Conservation (phyloP, 208 protist species). For the Kentomonas sorsogonicus region DNA sequence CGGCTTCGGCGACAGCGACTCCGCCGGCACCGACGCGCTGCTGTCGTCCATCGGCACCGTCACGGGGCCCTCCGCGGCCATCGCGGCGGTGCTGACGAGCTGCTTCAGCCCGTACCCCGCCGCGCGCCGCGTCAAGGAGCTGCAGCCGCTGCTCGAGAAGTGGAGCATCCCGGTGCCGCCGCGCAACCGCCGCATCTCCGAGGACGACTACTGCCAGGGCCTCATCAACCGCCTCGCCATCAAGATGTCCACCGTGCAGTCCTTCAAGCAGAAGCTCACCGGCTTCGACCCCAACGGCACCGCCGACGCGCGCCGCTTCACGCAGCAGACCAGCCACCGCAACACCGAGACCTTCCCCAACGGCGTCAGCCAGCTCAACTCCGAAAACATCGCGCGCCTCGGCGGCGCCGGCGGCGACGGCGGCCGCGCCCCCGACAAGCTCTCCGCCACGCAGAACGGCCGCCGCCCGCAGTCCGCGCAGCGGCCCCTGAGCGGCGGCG, state of each 20-base stretch:
- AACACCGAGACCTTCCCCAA: too few relatives aligned
- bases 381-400: too few relatives aligned
- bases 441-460: too few relatives aligned
- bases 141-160: constrained; percentile 35
- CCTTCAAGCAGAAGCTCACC: constrained; percentile 5
- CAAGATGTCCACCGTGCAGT: constrained; percentile 14
- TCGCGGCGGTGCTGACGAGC: constrained; percentile 23
- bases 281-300: too few relatives aligned
- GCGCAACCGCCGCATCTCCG: constrained; percentile 7
- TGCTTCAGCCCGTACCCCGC: constrained; percentile 38
- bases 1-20: constrained; percentile 7
- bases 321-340: too few relatives aligned
- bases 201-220: constrained; percentile 28
- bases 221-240: constrained; percentile 24
- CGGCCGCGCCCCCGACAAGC: too few relatives aligned
- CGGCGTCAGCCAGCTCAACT: too few relatives aligned
- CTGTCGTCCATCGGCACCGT: constrained; percentile 18
- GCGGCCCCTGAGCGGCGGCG: too few relatives aligned
- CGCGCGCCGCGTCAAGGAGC: constrained; percentile 20
- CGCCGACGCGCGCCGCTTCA: too few relatives aligned
- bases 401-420: too few relatives aligned
- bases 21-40: constrained; percentile 17
- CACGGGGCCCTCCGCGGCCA: constrained; percentile 12
- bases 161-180: constrained; percentile 20
- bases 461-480: too few relatives aligned